Evolutionary conservation across 805 yeast genomes (phyloP).

Genomic region (Starmerella bacillaris): DNA sequence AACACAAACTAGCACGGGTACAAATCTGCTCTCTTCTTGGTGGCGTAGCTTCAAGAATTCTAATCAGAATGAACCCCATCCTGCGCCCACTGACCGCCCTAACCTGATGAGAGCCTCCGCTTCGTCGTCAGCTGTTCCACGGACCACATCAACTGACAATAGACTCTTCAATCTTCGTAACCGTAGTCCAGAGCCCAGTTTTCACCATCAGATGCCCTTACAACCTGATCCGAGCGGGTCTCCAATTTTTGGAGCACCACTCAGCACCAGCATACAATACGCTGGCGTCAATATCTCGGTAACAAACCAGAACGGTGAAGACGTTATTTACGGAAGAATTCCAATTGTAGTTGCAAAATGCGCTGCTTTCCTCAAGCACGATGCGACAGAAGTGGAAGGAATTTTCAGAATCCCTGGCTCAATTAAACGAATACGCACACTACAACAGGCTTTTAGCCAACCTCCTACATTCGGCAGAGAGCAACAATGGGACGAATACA

Average conservation of each 20-base stretch:
- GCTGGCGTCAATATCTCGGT: slow-evolving; percentile 66
- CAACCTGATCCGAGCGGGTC: slow-evolving; percentile 11
- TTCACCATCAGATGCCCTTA: too few relatives aligned
- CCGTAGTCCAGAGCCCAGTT: neutral
- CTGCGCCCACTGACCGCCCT: slow-evolving; percentile 7
- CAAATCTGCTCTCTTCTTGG: slow-evolving; percentile 25
- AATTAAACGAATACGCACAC: slow-evolving; percentile 65
- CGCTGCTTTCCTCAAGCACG: slow-evolving; percentile 64
- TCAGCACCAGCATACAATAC: slow-evolving; percentile 47
- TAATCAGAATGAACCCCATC: neutral
- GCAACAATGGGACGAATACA: slow-evolving; percentile 79
- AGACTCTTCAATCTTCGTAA: neutral
- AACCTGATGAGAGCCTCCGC: slow-evolving; percentile 19
- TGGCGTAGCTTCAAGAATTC: slow-evolving; percentile 26
- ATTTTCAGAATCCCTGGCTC: slow-evolving; percentile 88
- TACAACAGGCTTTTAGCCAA: slow-evolving; percentile 65
- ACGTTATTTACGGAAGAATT: slow-evolving; percentile 66
- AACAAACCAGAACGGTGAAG: slow-evolving; percentile 36
- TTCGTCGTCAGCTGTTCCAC: slow-evolving; percentile 24
- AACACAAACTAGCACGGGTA: neutral
- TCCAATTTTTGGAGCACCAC: slow-evolving; percentile 63
- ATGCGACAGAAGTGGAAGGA: slow-evolving; percentile 62
- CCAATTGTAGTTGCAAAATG: slow-evolving; percentile 94
- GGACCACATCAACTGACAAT: neutral
- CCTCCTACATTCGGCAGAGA: slow-evolving; percentile 84